These are phyloP conservation scores for Boletus eberwhitei DNA, from an alignment of 768 basidiomycete genomes.

Conservation along the genomic window DNA sequence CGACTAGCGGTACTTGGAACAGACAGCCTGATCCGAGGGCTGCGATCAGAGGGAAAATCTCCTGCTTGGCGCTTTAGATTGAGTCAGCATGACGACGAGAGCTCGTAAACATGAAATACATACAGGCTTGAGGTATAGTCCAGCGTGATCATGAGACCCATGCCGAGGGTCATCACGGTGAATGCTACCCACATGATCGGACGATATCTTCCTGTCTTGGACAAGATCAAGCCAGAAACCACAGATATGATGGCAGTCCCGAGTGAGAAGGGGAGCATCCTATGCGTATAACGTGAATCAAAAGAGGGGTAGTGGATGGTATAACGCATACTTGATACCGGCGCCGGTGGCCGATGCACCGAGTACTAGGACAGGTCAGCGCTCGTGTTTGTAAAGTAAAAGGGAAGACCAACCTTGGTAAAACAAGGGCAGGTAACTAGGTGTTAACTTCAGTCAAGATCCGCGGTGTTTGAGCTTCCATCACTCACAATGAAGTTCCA, in stretches of 20 bases:
- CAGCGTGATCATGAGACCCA: slow-evolving; percentile 73
- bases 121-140: slow-evolving; percentile 47
- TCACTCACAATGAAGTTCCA: slow-evolving; percentile 32
- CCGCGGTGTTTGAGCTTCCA: background rate
- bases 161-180: slow-evolving; percentile 56
- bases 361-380: slow-evolving; percentile 39
- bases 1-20: slow-evolving; percentile 68
- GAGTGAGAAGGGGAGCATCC: slow-evolving; percentile 75
- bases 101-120: background rate
- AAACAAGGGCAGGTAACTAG: slow-evolving; percentile 66
- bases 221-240: slow-evolving; percentile 53
- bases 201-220: slow-evolving; percentile 58
- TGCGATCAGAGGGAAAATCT: slow-evolving; percentile 63
- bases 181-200: slow-evolving; percentile 60
- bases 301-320: background rate
- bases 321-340: slow-evolving; percentile 54
- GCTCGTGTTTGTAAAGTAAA: background rate
- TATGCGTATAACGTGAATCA: slow-evolving; percentile 22
- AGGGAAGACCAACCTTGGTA: slow-evolving; percentile 43
- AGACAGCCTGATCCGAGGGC: slow-evolving; percentile 62
- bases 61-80: slow-evolving; percentile 52
- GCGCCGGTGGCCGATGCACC: slow-evolving; percentile 71
- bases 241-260: slow-evolving; percentile 54
- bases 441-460: background rate
- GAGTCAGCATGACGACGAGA: slow-evolving; percentile 3